Conservation (phyloP, 2,329 filamentous ascomycete species). For the Fusarium sacchari region DNA sequence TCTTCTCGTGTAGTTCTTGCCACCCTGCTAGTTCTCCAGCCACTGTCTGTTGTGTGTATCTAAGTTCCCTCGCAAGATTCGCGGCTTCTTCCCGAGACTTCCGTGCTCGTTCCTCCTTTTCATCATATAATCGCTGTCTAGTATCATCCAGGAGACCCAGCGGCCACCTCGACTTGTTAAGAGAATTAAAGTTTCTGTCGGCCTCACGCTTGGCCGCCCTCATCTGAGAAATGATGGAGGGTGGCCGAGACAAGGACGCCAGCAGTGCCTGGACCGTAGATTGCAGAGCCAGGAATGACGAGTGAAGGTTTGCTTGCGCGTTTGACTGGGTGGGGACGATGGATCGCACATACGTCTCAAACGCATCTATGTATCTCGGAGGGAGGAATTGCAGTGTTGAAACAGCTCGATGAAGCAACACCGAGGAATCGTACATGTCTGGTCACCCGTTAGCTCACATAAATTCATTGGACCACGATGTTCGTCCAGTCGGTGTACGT, state of each 20-base stretch:
- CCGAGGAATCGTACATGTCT: conserved; percentile 76
- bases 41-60: conserved; percentile 93
- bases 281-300: conserved; percentile 81
- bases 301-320: conserved; percentile 78
- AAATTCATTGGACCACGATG: conserved; percentile 18
- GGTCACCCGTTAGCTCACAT: conserved; percentile 43
- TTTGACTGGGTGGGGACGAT: conserved; percentile 75
- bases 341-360: conserved; percentile 76
- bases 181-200: conserved; percentile 79
- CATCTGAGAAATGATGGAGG: conserved; percentile 81
- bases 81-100: conserved; percentile 76
- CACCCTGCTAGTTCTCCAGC: conserved; percentile 91
- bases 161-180: conserved; percentile 82
- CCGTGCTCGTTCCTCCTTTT: conserved; percentile 82
- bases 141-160: conserved; percentile 87
- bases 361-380: conserved; percentile 71
- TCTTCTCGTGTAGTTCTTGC: conserved; percentile 86
- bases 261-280: conserved; percentile 86
- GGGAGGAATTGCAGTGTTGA: conserved; percentile 74
- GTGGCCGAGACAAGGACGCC: conserved; percentile 79
- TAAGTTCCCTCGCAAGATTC: conserved; percentile 80
- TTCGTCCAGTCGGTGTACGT: conserved; percentile 41
- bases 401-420: conserved; percentile 62
- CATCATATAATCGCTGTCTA: conserved; percentile 81
- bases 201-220: conserved; percentile 77